Evolutionary conservation across 2,329 filamentous ascomycete genomes (phyloP).

Genomic region (Colletotrichum plurivorum): DNA sequence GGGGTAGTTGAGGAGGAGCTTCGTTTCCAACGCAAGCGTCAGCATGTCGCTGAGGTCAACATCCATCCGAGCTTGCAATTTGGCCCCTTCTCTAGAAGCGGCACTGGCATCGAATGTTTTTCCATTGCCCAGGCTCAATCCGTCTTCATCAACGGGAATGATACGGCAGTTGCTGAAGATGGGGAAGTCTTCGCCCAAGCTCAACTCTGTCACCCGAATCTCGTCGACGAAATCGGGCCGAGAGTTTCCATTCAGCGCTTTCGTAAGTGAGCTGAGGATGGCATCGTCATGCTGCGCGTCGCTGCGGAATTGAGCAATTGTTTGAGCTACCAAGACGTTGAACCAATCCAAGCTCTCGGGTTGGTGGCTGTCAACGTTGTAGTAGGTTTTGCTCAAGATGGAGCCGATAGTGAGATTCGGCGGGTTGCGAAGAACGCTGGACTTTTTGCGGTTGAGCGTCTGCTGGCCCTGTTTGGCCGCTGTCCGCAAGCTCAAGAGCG

Average conservation of each 20-base stretch:
- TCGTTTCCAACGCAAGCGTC: constrained; percentile 94
- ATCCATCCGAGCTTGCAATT: constrained; percentile 95
- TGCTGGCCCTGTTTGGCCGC: constrained; percentile 58
- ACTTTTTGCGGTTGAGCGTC: constrained; percentile 74
- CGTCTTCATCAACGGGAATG: constrained; percentile 90
- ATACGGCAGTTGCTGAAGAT: constrained; percentile 99
- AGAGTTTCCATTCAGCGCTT: constrained; percentile 86
- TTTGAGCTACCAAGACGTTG: constrained; percentile 96
- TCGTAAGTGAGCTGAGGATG: constrained; percentile 87
- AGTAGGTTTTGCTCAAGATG: constrained; percentile 97
- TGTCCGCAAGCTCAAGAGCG: constrained; percentile 74
- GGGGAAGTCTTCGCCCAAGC: constrained; percentile 95
- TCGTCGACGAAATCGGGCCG: constrained; percentile 94
- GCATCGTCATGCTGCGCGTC: constrained; percentile 94
- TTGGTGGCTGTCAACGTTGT: constrained; percentile 95
- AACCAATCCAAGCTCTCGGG: constrained; percentile 99
- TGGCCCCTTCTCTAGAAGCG: constrained; percentile 74
- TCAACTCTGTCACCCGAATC: constrained; percentile 94
- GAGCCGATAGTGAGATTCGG: constrained; percentile 90
- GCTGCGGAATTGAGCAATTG: constrained; percentile 93
- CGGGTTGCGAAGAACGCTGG: constrained; percentile 79
- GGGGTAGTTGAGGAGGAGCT: constrained; percentile 93
- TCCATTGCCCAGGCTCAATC: constrained; percentile 67
- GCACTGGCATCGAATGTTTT: constrained; percentile 66
- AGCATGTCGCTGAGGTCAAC: constrained; percentile 97